Percentiles rank a stretch among this genome's conserved stretches.
Conservation (phyloP, 331 rosid species). For the Saraca asoca region DNA sequence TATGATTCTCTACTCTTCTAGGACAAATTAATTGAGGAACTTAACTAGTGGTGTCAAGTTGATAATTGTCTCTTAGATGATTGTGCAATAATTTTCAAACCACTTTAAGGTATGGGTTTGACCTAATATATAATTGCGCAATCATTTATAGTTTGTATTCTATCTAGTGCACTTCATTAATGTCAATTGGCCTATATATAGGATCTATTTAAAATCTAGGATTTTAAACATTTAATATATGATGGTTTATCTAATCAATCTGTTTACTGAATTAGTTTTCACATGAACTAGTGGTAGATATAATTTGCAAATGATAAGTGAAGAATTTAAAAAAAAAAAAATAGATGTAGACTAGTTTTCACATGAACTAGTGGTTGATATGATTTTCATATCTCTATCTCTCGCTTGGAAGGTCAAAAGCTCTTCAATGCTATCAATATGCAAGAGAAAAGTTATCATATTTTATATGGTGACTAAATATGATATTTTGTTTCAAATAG, state of each 20-base stretch:
- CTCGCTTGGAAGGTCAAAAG: not conserved
- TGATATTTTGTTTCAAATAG: not conserved
- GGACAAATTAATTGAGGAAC: no score
- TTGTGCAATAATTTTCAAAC: no score
- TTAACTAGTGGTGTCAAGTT: no score
- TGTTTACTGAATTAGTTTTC: no score
- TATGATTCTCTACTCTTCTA: no score
- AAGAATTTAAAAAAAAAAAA: no score
- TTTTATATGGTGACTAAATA: not conserved
- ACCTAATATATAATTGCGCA: no score
- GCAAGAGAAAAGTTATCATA: slow-evolving; percentile 17
- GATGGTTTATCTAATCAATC: no score
- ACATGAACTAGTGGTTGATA: slow-evolving; percentile 1
- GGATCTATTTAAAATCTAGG: slow-evolving; percentile 14
- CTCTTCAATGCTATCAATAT: not conserved
- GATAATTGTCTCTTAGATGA: no score
- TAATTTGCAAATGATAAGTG: no score
- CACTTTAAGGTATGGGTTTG: no score
- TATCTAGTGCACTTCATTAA: not conserved
- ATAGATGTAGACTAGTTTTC: slow-evolving; percentile 22
- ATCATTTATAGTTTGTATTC: slow-evolving; percentile 12
- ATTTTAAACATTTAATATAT: not conserved
- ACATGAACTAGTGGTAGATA: no score
- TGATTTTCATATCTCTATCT: slow-evolving; percentile 8
- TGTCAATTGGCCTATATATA: not conserved